Percentiles rank a stretch among this genome's conserved stretches.
These are phyloP conservation scores for Marasmius fiardii DNA, from an alignment of 1,284 basidiomycete species.

Conservation along the genomic window DNA sequence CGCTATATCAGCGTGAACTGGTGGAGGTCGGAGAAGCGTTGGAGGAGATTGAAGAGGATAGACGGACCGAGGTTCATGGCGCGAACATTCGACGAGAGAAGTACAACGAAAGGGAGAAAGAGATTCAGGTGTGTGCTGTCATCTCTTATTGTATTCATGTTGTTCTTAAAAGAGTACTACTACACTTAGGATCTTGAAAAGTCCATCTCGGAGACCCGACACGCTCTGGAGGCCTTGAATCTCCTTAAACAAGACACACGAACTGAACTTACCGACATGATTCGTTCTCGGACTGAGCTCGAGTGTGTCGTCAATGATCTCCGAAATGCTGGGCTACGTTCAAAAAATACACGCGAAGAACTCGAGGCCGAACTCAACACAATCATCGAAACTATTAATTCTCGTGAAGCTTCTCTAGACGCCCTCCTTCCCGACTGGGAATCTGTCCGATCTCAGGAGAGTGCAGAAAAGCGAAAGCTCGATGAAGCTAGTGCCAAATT, in stretches of 20 bases:
- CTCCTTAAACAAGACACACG: slow-evolving; percentile 72
- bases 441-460: slow-evolving; percentile 51
- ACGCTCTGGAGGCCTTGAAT: slow-evolving; percentile 65
- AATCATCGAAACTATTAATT: slow-evolving; percentile 58
- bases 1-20: slow-evolving; percentile 88
- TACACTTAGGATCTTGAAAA: slow-evolving; percentile 64
- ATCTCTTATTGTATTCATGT: slow-evolving; percentile 1
- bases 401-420: slow-evolving; percentile 62
- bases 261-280: slow-evolving; percentile 75
- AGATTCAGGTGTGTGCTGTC: slow-evolving; percentile 63
- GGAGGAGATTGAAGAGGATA: slow-evolving; percentile 82
- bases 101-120: slow-evolving; percentile 81
- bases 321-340: slow-evolving; percentile 54
- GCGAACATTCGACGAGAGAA: slow-evolving; percentile 80
- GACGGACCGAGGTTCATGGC: slow-evolving; percentile 78
- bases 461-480: slow-evolving; percentile 65
- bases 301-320: slow-evolving; percentile 85
- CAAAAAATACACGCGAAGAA: slow-evolving; percentile 62
- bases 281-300: slow-evolving; percentile 76
- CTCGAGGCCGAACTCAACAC: slow-evolving; percentile 64
- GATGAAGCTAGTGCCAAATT: slow-evolving; percentile 73
- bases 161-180: slow-evolving; percentile 2
- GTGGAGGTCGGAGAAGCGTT: slow-evolving; percentile 84
- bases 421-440: slow-evolving; percentile 69
- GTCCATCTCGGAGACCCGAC: slow-evolving; percentile 68